phyloP scores from a whole-genome alignment of 495 filamentous ascomycete genomes.

The Lophiostoma macrostomum region DNA sequence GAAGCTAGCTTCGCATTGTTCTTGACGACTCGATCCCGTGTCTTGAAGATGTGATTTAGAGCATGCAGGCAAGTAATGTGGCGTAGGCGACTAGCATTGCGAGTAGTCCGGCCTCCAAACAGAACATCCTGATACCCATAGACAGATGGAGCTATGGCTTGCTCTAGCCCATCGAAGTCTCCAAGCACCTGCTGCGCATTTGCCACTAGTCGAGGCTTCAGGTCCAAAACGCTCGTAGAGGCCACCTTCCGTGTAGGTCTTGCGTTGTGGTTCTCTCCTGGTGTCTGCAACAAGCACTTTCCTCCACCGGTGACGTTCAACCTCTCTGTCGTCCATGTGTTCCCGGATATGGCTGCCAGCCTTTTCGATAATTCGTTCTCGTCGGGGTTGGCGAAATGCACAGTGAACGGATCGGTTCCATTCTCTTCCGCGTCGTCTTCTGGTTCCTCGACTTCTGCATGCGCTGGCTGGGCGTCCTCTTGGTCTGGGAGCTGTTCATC shows the following conservation, averaged over 20 bases:
- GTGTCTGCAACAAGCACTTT: conserved; percentile 13
- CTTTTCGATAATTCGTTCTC: conserved; percentile 53
- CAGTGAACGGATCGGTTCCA: conserved; percentile 67
- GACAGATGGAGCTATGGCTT: conserved; percentile 53
- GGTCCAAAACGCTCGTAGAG: conserved; percentile 47
- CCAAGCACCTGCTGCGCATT: conserved; percentile 32
- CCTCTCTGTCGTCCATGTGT: conserved; percentile 59
- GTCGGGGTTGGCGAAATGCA: conserved; percentile 68
- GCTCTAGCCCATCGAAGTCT: conserved; percentile 52
- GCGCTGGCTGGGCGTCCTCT: conserved; percentile 5
- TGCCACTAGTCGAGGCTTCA: conserved; percentile 57
- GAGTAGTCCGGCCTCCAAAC: conserved; percentile 65
- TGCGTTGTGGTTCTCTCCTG: conserved; percentile 23
- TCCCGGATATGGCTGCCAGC: conserved; percentile 52
- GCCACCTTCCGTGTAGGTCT: conserved; percentile 9
- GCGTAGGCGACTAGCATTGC: conserved; percentile 63
- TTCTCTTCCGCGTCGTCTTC: background rate
- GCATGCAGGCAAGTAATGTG: conserved; percentile 76
- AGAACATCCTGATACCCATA: conserved; percentile 82
- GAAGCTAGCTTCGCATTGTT: conserved; percentile 76
- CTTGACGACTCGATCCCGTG: conserved; percentile 85
- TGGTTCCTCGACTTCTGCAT: conserved; percentile 4
- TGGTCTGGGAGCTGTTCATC: background rate
- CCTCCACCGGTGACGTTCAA: conserved; percentile 7
- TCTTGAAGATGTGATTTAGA: conserved; percentile 90